Percentiles rank a stretch among this genome's conserved stretches.
phyloP scores from a whole-genome alignment of 2,329 filamentous ascomycete species.

The Thielaviopsis musarum region DNA sequence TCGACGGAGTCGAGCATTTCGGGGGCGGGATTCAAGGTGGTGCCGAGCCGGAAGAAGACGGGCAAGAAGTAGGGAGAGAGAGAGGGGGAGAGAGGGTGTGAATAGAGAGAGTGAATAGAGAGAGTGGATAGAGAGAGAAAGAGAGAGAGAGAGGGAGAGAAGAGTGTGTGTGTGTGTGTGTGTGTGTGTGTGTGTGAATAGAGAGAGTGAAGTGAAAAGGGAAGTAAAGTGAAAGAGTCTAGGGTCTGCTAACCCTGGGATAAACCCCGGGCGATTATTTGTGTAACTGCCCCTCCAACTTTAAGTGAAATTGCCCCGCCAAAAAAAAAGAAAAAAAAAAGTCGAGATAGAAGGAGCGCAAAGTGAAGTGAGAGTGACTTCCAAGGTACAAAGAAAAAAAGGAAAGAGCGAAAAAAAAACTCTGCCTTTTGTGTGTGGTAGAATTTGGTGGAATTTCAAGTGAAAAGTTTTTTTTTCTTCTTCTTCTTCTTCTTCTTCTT shows the following conservation, averaged over 20 bases:
- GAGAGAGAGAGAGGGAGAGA: too few species aligned
- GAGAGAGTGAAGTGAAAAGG: too few species aligned
- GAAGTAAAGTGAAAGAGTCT: too few species aligned
- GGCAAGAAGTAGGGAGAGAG: slow-evolving; percentile 43
- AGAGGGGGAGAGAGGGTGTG: neutral
- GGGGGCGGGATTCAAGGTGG: slow-evolving; percentile 69
- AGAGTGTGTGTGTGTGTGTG: too few species aligned
- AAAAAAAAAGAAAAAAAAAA: neutral
- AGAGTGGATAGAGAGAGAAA: neutral
- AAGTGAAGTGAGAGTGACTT: neutral
- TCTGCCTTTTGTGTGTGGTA: neutral
- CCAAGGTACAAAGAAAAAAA: neutral
- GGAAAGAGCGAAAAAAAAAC: neutral
- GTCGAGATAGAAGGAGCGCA: neutral
- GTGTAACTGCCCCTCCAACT: neutral
- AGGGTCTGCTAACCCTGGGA: too few species aligned
- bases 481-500: neutral
- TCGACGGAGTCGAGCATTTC: slow-evolving; percentile 19
- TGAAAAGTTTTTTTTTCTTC: neutral
- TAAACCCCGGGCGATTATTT: neutral
- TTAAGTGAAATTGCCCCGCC: neutral
- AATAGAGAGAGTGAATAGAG: neutral
- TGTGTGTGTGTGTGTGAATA: too few species aligned
- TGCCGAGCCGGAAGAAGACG: slow-evolving; percentile 80
- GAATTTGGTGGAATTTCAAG: neutral